Evolutionary conservation across 2,329 filamentous ascomycete species (phyloP).

Genomic region (Hypoxylon rubiginosum): DNA sequence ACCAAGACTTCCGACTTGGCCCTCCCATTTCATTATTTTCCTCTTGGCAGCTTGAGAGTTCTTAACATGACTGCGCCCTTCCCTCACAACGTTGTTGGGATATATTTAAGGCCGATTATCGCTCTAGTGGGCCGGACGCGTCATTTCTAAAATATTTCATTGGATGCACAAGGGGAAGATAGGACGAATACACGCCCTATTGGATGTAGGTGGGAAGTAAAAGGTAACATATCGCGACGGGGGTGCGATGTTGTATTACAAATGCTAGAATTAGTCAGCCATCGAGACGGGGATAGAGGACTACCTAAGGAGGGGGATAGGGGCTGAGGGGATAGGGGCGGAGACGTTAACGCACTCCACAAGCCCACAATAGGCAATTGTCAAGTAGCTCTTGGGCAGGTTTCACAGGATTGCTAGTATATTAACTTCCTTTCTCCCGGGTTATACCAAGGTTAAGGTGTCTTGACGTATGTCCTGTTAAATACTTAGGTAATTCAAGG

Average conservation of each 20-base stretch:
- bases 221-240: not conserved
- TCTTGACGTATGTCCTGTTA: too few relatives aligned
- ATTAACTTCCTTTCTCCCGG: not conserved
- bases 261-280: conserved; percentile 1
- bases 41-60: too few relatives aligned
- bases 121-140: not conserved
- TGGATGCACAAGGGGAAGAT: not conserved
- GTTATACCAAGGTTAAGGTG: not conserved
- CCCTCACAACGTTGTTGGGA: not conserved
- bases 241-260: not conserved
- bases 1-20: too few relatives aligned
- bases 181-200: not conserved
- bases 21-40: too few relatives aligned
- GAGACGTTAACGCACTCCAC: too few relatives aligned
- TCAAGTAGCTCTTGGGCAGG: not conserved
- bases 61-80: too few relatives aligned
- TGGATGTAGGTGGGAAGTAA: not conserved
- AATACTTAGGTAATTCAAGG: not conserved
- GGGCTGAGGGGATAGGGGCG: too few relatives aligned
- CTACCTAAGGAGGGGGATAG: too few relatives aligned
- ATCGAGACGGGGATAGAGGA: not conserved
- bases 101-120: not conserved
- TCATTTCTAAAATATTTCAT: not conserved
- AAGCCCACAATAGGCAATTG: too few relatives aligned
- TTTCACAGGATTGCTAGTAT: not conserved